Evolutionary conservation across 2,329 filamentous ascomycete genomes (phyloP).

Genomic region (Colletotrichum lindemuthianum): DNA sequence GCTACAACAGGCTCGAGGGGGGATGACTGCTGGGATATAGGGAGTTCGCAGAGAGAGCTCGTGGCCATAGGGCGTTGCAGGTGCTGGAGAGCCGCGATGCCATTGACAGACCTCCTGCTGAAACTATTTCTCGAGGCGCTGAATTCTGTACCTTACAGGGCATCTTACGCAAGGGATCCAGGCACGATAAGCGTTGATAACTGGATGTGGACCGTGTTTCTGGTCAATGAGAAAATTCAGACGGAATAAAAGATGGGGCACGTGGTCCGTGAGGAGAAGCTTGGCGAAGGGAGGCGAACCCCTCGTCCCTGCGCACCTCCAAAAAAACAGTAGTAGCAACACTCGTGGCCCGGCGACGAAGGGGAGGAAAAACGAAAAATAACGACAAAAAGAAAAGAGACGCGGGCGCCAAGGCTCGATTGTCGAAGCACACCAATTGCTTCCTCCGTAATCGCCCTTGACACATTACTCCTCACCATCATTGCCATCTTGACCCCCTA

Average conservation of each 20-base stretch:
- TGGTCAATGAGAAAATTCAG: constrained; percentile 5
- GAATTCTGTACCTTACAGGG: too few relatives aligned
- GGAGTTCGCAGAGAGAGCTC: neutral
- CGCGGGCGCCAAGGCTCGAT: neutral
- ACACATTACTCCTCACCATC: too few relatives aligned
- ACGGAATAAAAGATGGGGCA: constrained; percentile 20
- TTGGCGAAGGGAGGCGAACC: constrained; percentile 26
- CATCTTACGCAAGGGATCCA: too few relatives aligned
- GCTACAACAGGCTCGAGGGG: too few relatives aligned
- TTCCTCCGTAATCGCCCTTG: too few relatives aligned
- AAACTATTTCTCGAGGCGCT: too few relatives aligned
- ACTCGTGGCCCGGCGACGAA: neutral
- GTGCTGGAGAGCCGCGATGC: neutral
- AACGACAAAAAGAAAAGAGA: neutral
- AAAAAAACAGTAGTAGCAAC: constrained; percentile 8
- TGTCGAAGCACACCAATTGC: too few relatives aligned
- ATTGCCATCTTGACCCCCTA: too few relatives aligned
- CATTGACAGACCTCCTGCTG: neutral
- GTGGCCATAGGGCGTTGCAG: too few relatives aligned
- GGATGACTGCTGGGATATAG: neutral
- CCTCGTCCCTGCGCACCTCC: constrained; percentile 14
- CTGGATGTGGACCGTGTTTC: too few relatives aligned
- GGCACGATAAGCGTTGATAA: too few relatives aligned
- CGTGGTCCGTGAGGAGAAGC: constrained; percentile 16
- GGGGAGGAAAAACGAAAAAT: neutral